These are phyloP conservation scores for Allomyces macrogynus DNA, from an alignment of 192 early-diverging fungal genomes.

Conservation along the genomic window DNA sequence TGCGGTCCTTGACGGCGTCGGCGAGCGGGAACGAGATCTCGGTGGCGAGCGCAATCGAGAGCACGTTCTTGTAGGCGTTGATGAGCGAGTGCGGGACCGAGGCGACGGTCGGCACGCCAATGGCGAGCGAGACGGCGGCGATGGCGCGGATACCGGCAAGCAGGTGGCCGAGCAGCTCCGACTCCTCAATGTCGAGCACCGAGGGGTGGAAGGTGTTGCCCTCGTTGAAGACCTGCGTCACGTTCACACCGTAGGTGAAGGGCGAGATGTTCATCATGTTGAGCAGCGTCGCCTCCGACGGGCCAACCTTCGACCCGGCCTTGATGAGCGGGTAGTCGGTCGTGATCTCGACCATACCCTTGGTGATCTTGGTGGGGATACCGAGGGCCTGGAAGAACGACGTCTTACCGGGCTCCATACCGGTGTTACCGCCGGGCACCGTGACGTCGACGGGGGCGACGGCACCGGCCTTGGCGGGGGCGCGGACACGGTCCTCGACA, in stretches of 20 bases:
- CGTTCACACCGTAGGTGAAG: conserved; percentile 97
- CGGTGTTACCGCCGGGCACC: conserved; percentile 94
- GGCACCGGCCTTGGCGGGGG: conserved; percentile 90
- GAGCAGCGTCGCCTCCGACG: conserved; percentile 91
- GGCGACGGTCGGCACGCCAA: conserved; percentile 56
- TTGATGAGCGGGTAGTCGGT: conserved; percentile 84
- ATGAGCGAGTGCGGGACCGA: conserved; percentile 88
- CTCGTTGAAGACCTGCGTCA: conserved; percentile 80
- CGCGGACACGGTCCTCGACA: conserved; percentile 78
- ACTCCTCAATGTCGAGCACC: conserved; percentile 79
- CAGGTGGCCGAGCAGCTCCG: conserved; percentile 40
- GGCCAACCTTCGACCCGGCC: conserved; percentile 79
- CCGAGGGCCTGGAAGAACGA: conserved; percentile 99
- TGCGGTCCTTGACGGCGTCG: conserved; percentile 70
- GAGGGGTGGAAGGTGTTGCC: conserved; percentile 69
- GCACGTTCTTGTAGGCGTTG: conserved; percentile 95
- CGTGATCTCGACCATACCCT: conserved; percentile 99
- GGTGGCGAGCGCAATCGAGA: conserved; percentile 71
- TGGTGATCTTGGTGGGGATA: conserved; percentile 99
- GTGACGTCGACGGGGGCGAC: conserved; percentile 81
- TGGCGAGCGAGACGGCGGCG: conserved; percentile 62
- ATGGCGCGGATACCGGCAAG: conserved; percentile 48
- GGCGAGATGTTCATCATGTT: conserved; percentile 99
- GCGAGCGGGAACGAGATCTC: conserved; percentile 78
- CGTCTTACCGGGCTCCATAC: conserved; percentile 99